A percentile compares a stretch with the other conserved stretches of the same genome.
Evolutionary conservation across 2,329 filamentous ascomycete species (phyloP).

Genomic region (Fusarium sp.): DNA sequence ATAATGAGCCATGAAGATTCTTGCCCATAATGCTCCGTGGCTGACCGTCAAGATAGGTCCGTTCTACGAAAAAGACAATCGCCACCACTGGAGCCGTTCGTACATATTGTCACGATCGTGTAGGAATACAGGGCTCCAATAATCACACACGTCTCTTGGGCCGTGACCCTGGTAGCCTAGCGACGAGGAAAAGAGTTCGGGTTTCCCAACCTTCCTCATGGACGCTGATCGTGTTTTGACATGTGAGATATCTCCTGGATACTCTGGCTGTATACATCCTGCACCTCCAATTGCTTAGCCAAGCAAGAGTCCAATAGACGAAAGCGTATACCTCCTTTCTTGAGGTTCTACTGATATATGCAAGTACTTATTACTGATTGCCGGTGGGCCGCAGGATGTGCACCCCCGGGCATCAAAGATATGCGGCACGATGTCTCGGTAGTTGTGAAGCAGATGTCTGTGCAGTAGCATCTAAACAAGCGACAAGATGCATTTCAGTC

Average conservation of each 20-base stretch:
- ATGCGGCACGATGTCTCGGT: conserved; percentile 1
- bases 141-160: background rate
- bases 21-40: background rate
- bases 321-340: background rate
- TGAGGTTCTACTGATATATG: background rate
- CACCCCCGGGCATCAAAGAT: background rate
- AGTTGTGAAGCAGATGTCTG: background rate
- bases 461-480: background rate
- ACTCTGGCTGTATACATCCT: background rate
- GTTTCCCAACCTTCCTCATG: background rate
- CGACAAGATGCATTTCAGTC: background rate
- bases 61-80: background rate
- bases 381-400: too few species aligned
- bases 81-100: background rate
- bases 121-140: background rate
- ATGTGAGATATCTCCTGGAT: background rate
- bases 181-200: background rate
- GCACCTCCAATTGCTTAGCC: background rate
- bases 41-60: background rate
- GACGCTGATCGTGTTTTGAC: background rate
- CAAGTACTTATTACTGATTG: background rate
- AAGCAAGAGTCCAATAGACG: background rate
- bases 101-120: background rate
- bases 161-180: background rate
- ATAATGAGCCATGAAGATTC: background rate